Percentiles rank a stretch among this genome's conserved stretches.
Conservation (phyloP, 106 monocot species). For the Cymbidium sinense region DNA sequence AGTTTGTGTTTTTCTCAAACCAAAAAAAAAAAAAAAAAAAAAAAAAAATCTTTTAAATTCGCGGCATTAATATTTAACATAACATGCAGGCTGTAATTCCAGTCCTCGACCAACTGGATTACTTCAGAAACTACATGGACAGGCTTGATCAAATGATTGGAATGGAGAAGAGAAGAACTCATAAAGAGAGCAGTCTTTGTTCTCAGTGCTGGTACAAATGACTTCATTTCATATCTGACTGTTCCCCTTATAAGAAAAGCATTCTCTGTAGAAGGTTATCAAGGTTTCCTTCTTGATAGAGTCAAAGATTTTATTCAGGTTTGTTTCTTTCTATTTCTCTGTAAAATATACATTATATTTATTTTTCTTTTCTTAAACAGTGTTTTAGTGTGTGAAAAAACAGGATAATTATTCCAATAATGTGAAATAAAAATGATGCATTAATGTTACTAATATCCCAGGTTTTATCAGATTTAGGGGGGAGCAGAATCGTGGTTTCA, state of each 20-base stretch:
- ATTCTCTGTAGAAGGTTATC: slow-evolving; percentile 43
- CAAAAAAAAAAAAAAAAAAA: no score
- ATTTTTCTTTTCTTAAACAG: no score
- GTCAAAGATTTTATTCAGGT: slow-evolving; percentile 46
- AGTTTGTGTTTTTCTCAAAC: no score
- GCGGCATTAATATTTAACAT: not conserved
- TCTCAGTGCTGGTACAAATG: slow-evolving; percentile 64
- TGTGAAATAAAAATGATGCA: not conserved
- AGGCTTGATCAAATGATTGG: slow-evolving; percentile 36
- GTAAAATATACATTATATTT: not conserved
- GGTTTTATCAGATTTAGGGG: slow-evolving; percentile 38
- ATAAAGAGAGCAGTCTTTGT: slow-evolving; percentile 37
- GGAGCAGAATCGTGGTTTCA: slow-evolving; percentile 31
- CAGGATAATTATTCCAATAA: not conserved
- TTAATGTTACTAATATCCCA: slow-evolving; percentile 10
- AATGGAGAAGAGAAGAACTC: slow-evolving; percentile 24
- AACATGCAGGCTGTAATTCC: slow-evolving; percentile 47
- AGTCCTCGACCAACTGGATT: slow-evolving; percentile 35
- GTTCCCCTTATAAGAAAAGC: slow-evolving; percentile 30
- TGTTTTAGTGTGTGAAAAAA: no score
- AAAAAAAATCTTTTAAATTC: not conserved
- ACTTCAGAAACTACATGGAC: slow-evolving; percentile 40
- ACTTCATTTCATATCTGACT: slow-evolving; percentile 42
- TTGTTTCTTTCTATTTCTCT: not conserved
- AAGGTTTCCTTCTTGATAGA: slow-evolving; percentile 36